Evolutionary conservation across 164 flowering plant species (phyloP).

Genomic region (Litsea cubeba): DNA sequence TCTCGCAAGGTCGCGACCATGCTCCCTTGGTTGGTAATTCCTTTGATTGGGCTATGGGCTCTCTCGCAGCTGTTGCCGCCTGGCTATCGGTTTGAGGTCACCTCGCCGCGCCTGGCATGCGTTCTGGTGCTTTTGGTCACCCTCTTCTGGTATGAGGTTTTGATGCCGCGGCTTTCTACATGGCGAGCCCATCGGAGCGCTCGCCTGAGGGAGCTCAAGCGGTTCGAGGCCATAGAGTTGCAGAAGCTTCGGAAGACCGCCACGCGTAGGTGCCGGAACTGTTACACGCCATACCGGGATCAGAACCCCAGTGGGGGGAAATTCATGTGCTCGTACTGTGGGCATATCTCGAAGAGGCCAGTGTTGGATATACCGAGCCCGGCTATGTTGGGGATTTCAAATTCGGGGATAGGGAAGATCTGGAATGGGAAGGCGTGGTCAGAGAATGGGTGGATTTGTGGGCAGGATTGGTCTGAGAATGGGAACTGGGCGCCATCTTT

Average conservation of each 20-base stretch:
- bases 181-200: conserved; percentile 84
- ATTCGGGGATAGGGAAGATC: conserved; percentile 70
- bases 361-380: conserved; percentile 78
- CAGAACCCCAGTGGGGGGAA: conserved; percentile 94
- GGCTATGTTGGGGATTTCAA: conserved; percentile 35
- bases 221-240: conserved; percentile 77
- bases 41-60: conserved; percentile 89
- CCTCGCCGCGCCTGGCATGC: conserved; percentile 91
- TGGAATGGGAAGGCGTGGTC: conserved; percentile 70
- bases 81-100: conserved; percentile 78
- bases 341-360: conserved; percentile 89
- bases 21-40: conserved; percentile 97
- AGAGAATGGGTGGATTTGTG: conserved; percentile 70
- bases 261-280: conserved; percentile 75
- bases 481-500: conserved; percentile 56
- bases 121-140: conserved; percentile 83
- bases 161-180: conserved; percentile 91
- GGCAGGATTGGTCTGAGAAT: conserved; percentile 74
- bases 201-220: conserved; percentile 61
- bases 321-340: conserved; percentile 96
- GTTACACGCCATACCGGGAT: conserved; percentile 76
- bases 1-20: conserved; percentile 88
- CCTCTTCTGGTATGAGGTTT: conserved; percentile 89
- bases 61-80: conserved; percentile 90
- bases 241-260: conserved; percentile 90